Base-by-base conservation (phyloP, 768 basidiomycete species). In the Termitomyces sp. region DNA sequence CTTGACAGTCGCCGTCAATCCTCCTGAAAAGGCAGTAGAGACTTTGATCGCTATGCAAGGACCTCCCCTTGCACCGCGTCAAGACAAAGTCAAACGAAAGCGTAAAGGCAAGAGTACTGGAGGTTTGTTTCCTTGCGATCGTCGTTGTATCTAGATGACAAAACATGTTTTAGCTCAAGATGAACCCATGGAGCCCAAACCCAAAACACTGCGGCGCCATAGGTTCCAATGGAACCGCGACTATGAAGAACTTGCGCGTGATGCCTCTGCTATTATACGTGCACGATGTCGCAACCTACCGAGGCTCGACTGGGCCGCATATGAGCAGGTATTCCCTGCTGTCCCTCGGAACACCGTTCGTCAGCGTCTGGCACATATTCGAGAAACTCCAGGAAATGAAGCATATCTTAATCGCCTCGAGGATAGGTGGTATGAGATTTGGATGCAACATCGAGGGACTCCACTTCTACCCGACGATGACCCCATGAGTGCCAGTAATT, bases 201-300 rank as follows among this genome's bases (percentile, higher is more conserved):
- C 54, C 38, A 63, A 63, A 22, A 50, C 63, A 15, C 60, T 63
- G 42, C 76, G 87, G 50, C 79, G 89, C 16, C 80, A 84, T 45
- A 78, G 86, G 52, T 92, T 93, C 65, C 82, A 83, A 45, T 98
- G 93, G 94, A 91, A 82, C 52, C 70, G 79, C 38, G 91, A 95
- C 47, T 92, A 86, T 53, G 94, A 98, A 53, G 96, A 98, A 56
- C 79, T 94, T 36, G 86, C 88, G 23, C 82, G 88, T 51, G 96
- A 98, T 64, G 87, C 88, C 0, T 86, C 84, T 43, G 88, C 83
- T 11, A 86, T 98, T 59, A 82, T 98, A 54, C 82, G 82, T 61
- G 88, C 87, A 33, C 87, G 95, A 15, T 89, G 88, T 63, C 80
- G 89, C 36, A 66, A 73, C 54, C 67, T 76, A 15, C 71, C 80